Conservation (phyloP, 208 protist genomes). For the Naegleria lovaniensis region DNA sequence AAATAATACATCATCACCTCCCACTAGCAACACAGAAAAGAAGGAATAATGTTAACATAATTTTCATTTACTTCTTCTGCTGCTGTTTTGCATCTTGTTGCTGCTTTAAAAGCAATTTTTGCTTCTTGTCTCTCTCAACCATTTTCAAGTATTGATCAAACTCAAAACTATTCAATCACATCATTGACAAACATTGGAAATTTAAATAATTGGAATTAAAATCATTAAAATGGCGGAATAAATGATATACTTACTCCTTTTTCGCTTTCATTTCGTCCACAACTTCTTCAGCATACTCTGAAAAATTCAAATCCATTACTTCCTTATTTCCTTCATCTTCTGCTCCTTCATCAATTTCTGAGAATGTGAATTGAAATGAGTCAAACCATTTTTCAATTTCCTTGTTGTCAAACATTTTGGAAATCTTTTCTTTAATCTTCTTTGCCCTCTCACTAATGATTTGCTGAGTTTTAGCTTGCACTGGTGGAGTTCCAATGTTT, state of each 20-base stretch:
- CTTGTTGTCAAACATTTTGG: background rate
- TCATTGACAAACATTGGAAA: background rate
- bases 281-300: background rate
- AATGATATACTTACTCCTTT: background rate
- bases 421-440: background rate
- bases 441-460: background rate
- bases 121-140: background rate
- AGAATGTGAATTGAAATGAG: background rate
- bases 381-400: conserved; percentile 8
- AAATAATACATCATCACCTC: background rate
- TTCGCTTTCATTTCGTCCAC: background rate
- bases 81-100: background rate
- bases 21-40: background rate
- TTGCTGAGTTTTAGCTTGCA: background rate
- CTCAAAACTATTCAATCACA: background rate
- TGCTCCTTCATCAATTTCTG: background rate
- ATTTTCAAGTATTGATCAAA: conserved; percentile 1
- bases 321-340: background rate
- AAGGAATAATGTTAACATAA: background rate
- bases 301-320: background rate
- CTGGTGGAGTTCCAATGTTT: background rate
- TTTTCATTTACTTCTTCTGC: background rate
- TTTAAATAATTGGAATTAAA: background rate
- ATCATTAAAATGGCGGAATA: background rate
- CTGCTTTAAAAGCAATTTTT: background rate